phyloP scores from a whole-genome alignment of 805 yeast species.

The Kodamaea laetipori region DNA sequence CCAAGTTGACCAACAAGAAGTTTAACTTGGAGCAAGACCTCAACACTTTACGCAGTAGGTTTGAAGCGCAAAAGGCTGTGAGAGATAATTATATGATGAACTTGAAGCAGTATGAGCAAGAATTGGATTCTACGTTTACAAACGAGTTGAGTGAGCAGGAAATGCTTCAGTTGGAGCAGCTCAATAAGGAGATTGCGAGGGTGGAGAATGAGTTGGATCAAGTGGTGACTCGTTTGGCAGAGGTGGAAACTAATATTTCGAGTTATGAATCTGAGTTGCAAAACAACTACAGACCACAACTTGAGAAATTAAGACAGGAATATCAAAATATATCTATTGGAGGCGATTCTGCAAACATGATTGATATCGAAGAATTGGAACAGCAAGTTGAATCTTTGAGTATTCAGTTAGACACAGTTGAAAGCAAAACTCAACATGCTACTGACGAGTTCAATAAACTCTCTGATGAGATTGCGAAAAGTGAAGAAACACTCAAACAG shows the following conservation, averaged over 20 bases:
- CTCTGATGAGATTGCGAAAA: conserved; percentile 30
- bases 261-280: conserved; percentile 55
- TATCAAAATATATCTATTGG: conserved; percentile 6
- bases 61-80: conserved; percentile 34
- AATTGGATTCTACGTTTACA: conserved; percentile 55
- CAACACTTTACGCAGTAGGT: conserved; percentile 33
- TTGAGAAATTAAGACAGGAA: conserved; percentile 15
- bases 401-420: conserved; percentile 30
- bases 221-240: conserved; percentile 41
- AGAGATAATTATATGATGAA: conserved; percentile 41
- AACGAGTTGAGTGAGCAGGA: conserved; percentile 56
- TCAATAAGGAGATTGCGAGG: conserved; percentile 38
- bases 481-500: conserved; percentile 45
- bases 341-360: conserved; percentile 8
- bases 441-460: conserved; percentile 30
- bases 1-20: conserved; percentile 44
- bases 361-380: conserved; percentile 19
- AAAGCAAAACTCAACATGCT: conserved; percentile 29
- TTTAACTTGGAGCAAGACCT: conserved; percentile 48
- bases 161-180: conserved; percentile 34
- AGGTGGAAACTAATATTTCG: conserved; percentile 50
- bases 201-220: conserved; percentile 44
- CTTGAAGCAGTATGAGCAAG: conserved; percentile 47
- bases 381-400: conserved; percentile 27
- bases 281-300: conserved; percentile 59